phyloP scores from a whole-genome alignment of 192 early-diverging fungal species.

The Coemansia guatemalensis region DNA sequence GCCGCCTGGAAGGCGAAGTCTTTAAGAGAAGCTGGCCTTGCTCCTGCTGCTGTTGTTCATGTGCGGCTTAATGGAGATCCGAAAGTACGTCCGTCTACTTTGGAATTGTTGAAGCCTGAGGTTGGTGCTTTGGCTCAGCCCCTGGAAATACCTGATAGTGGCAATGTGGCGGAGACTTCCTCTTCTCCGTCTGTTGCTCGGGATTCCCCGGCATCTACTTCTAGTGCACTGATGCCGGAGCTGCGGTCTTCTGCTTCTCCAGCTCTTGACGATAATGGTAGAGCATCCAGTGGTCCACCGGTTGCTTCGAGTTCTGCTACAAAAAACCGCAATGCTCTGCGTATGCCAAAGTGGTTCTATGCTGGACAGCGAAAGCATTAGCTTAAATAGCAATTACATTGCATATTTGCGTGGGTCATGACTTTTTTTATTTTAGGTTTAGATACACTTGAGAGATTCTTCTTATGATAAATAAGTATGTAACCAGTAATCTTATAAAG shows the following conservation, averaged over 20 bases:
- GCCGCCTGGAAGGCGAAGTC: neutral
- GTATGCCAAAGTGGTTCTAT: conserved; percentile 50
- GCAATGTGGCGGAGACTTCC: neutral
- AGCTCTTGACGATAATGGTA: neutral
- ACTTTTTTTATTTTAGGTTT: no score
- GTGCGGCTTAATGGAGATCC: conserved; percentile 20
- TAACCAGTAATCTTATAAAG: no score
- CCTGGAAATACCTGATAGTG: conserved; percentile 2
- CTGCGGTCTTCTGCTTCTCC: neutral
- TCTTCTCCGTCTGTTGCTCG: neutral
- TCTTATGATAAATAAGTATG: no score
- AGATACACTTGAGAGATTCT: no score
- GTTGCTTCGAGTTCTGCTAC: neutral
- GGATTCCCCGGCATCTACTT: neutral
- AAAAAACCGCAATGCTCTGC: neutral
- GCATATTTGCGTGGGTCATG: no score
- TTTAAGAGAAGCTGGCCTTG: conserved; percentile 34
- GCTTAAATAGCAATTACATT: neutral
- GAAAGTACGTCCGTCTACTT: neutral
- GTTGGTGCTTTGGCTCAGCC: conserved; percentile 22
- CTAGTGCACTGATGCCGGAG: neutral
- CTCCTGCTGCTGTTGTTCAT: conserved; percentile 47
- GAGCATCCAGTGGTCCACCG: neutral
- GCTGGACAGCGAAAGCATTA: conserved; percentile 34
- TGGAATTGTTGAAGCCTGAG: conserved; percentile 17